Evolutionary conservation across 352 stramenopile genomes (phyloP).

Genomic region (Globisporangium parvum): DNA sequence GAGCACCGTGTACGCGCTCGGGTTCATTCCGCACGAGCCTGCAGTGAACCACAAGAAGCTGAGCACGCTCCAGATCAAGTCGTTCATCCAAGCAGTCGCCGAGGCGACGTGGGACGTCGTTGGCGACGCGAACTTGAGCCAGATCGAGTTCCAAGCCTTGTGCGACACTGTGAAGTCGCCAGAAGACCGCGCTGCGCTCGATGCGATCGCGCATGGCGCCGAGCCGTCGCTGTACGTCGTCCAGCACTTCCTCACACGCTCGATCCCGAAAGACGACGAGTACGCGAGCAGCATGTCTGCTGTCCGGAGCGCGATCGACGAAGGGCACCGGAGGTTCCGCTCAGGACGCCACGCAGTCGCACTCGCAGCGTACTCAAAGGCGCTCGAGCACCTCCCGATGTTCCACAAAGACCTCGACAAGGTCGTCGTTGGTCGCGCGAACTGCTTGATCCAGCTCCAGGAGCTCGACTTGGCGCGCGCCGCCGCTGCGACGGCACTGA

Average conservation of each 20-base stretch:
- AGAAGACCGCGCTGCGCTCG: slow-evolving; percentile 23
- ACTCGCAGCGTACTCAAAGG: slow-evolving; percentile 51
- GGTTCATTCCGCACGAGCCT: slow-evolving; percentile 46
- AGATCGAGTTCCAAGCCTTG: slow-evolving; percentile 73
- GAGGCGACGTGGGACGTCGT: slow-evolving; percentile 66
- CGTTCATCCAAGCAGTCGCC: slow-evolving; percentile 72
- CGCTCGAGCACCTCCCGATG: slow-evolving; percentile 51
- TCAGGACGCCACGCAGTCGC: slow-evolving; percentile 48
- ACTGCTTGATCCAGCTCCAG: slow-evolving; percentile 53
- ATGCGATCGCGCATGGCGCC: slow-evolving; percentile 21
- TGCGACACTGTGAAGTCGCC: slow-evolving; percentile 47
- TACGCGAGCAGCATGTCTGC: slow-evolving; percentile 37
- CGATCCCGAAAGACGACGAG: slow-evolving; percentile 41
- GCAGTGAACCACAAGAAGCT: slow-evolving; percentile 48
- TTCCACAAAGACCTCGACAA: slow-evolving; percentile 63
- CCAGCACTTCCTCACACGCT: slow-evolving; percentile 61
- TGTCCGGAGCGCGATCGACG: slow-evolving; percentile 46
- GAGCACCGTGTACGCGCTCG: slow-evolving; percentile 61
- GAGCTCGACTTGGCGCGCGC: slow-evolving; percentile 33
- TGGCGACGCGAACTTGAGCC: slow-evolving; percentile 38
- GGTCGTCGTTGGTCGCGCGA: slow-evolving; percentile 46
- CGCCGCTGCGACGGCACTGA: slow-evolving; percentile 39
- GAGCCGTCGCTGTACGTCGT: slow-evolving; percentile 58
- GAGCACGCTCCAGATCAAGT: slow-evolving; percentile 81
- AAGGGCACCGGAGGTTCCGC: slow-evolving; percentile 49